These are phyloP conservation scores for Blastomyces percursus DNA, from an alignment of 2,329 filamentous ascomycete species.

Conservation along the genomic window DNA sequence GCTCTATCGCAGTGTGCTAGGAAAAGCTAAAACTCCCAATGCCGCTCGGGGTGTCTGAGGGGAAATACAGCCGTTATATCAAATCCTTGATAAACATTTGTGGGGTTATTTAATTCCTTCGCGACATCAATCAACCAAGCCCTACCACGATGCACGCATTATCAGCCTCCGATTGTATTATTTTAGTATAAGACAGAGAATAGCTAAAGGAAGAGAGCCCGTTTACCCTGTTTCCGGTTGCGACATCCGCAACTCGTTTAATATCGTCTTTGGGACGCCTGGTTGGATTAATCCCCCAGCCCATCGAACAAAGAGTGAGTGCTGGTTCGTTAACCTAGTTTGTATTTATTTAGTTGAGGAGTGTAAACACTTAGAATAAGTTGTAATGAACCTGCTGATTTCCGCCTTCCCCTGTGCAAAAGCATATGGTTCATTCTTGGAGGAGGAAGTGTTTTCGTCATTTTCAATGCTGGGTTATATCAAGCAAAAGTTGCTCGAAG, in stretches of 20 bases:
- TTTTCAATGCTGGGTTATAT: neutral
- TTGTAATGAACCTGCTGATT: neutral
- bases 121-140: neutral
- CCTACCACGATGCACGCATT: neutral
- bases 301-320: neutral
- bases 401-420: neutral
- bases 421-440: neutral
- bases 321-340: neutral
- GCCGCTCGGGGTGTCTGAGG: neutral
- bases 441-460: neutral
- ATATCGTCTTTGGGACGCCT: neutral
- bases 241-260: slow-evolving; percentile 2
- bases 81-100: neutral
- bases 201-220: neutral
- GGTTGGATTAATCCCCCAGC: neutral
- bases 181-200: neutral
- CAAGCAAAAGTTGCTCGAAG: too few relatives aligned
- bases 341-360: neutral
- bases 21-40: neutral
- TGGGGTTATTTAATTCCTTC: neutral
- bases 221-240: neutral
- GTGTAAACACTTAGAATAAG: neutral
- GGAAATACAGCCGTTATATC: neutral
- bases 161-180: neutral
- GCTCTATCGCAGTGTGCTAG: neutral